phyloP scores from a whole-genome alignment of 306 rosid species.

The Trichosanthes cucumerina region DNA sequence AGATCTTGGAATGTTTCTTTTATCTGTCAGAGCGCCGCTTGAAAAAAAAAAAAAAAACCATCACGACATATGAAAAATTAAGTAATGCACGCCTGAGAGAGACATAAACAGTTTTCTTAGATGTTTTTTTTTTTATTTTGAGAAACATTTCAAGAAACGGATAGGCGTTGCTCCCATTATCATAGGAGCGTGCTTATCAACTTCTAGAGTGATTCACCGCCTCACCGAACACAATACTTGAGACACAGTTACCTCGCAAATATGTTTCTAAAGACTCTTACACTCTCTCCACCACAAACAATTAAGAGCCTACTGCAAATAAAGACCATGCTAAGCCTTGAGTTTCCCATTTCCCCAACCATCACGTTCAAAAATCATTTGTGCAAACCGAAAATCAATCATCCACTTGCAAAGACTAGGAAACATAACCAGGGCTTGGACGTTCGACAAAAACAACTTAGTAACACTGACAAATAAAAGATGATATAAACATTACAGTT shows the following conservation, averaged over 20 bases:
- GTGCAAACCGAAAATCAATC: neutral
- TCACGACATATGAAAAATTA: neutral
- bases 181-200: neutral
- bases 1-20: neutral
- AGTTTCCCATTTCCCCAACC: neutral
- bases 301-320: neutral
- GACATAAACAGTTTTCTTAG: neutral
- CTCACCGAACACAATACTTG: neutral
- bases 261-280: neutral
- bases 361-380: neutral
- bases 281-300: neutral
- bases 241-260: neutral
- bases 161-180: neutral
- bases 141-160: neutral
- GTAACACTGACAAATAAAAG: neutral
- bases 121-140: neutral
- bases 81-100: neutral
- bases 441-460: neutral
- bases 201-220: neutral
- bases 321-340: neutral
- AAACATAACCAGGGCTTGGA: neutral
- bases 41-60: neutral
- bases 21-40: neutral
- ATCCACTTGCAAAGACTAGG: neutral
- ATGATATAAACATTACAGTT: neutral